Percentiles rank a stretch among this genome's conserved stretches.
Evolutionary conservation across 768 basidiomycete species (phyloP).

Genomic region (Mycena crocata): DNA sequence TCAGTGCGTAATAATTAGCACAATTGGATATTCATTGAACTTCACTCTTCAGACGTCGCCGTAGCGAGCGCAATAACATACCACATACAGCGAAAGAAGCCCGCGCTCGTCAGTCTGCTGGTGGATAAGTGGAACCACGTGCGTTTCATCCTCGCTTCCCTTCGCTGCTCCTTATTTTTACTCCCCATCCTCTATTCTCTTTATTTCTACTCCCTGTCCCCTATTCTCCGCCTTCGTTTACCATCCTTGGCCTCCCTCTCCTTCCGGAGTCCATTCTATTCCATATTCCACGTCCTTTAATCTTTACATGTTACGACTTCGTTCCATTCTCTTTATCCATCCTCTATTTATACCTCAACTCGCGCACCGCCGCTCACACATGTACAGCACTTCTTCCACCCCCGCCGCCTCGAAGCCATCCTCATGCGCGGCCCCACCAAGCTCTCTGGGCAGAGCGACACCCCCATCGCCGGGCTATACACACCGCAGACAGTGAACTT

Average conservation of each 20-base stretch:
- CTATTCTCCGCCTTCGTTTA: too few relatives aligned
- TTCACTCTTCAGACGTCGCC: constrained; percentile 28
- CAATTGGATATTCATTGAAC: neutral
- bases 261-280: neutral
- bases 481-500: constrained; percentile 34
- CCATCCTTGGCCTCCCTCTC: too few relatives aligned
- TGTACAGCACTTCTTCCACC: constrained; percentile 61
- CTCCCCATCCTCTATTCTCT: too few relatives aligned
- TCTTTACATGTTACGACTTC: too few relatives aligned
- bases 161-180: too few relatives aligned
- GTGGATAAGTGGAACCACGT: constrained; percentile 67
- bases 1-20: constrained; percentile 39
- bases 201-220: too few relatives aligned
- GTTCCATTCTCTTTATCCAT: too few relatives aligned
- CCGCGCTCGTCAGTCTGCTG: constrained; percentile 50
- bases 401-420: constrained; percentile 55
- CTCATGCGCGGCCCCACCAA: constrained; percentile 46
- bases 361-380: too few relatives aligned
- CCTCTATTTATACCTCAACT: too few relatives aligned
- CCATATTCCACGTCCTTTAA: too few relatives aligned
- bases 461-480: constrained; percentile 27
- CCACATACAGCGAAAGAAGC: constrained; percentile 46
- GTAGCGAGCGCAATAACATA: constrained; percentile 44
- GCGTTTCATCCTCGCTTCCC: too few relatives aligned
- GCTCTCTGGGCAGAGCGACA: constrained; percentile 36